phyloP scores from a whole-genome alignment of 345 rosid genomes.

The Eutrema japonicum region DNA sequence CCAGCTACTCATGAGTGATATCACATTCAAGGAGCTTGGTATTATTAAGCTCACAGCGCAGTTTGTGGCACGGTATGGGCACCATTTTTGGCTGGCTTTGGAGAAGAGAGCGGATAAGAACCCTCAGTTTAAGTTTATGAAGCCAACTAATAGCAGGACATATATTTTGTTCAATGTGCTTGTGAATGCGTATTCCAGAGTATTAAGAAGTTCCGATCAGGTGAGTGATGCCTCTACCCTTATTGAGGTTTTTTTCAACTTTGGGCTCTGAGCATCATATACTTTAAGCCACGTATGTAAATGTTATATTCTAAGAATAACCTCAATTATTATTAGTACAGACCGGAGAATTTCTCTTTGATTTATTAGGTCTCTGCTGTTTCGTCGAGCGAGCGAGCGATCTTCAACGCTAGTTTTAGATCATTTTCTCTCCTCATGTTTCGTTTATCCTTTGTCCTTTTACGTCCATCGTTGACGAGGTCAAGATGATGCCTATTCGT shows the following conservation, averaged over 20 bases:
- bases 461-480: conserved; percentile 34
- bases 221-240: too few species aligned
- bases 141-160: too few species aligned
- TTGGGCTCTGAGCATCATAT: too few species aligned
- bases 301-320: too few species aligned
- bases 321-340: too few species aligned
- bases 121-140: not conserved
- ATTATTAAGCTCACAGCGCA: not conserved
- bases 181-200: too few species aligned
- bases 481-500: conserved; percentile 16
- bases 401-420: conserved; percentile 41
- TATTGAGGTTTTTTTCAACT: too few species aligned
- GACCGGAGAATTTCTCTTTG: too few species aligned
- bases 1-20: too few species aligned
- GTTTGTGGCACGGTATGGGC: not conserved
- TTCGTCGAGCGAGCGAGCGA: conserved; percentile 25
- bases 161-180: too few species aligned
- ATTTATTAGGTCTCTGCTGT: not conserved
- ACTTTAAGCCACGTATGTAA: too few species aligned
- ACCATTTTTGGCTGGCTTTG: not conserved
- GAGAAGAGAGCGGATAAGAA: not conserved
- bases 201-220: too few species aligned
- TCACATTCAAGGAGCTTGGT: not conserved
- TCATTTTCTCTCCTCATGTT: conserved; percentile 27
- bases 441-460: conserved; percentile 18